Evolutionary conservation across 805 yeast genomes (phyloP).

Genomic region (Spathaspora sp.): DNA sequence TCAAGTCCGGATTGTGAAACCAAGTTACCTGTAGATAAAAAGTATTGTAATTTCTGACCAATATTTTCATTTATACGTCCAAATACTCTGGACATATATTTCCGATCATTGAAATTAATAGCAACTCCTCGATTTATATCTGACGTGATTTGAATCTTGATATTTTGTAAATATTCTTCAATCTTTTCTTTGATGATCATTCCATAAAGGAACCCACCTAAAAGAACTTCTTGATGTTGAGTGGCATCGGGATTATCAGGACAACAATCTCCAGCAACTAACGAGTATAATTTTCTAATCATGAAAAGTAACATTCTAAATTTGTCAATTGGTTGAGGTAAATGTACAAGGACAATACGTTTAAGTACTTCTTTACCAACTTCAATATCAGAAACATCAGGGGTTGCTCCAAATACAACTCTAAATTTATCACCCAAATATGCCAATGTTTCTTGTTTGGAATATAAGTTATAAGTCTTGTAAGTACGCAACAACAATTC

Average conservation of each 20-base stretch:
- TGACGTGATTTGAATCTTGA: conserved; percentile 69
- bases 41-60: conserved; percentile 91
- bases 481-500: conserved; percentile 87
- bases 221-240: conserved; percentile 93
- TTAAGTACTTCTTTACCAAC: conserved; percentile 83
- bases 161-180: conserved; percentile 81
- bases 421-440: conserved; percentile 95
- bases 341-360: conserved; percentile 86
- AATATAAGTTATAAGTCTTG: conserved; percentile 73
- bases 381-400: conserved; percentile 82
- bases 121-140: conserved; percentile 80
- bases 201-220: conserved; percentile 95
- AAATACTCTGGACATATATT: conserved; percentile 78
- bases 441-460: conserved; percentile 86
- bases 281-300: conserved; percentile 90
- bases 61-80: conserved; percentile 84
- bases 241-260: conserved; percentile 99
- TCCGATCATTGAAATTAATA: conserved; percentile 78
- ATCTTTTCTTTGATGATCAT: conserved; percentile 95
- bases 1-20: conserved; percentile 97
- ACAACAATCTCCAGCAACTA: conserved; percentile 94
- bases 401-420: conserved; percentile 84
- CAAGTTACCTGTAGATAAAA: conserved; percentile 93
- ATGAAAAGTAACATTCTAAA: conserved; percentile 85
- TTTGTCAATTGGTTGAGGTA: conserved; percentile 71